Conservation (phyloP, 1,284 basidiomycete genomes). For the Ustilago hordei region DNA sequence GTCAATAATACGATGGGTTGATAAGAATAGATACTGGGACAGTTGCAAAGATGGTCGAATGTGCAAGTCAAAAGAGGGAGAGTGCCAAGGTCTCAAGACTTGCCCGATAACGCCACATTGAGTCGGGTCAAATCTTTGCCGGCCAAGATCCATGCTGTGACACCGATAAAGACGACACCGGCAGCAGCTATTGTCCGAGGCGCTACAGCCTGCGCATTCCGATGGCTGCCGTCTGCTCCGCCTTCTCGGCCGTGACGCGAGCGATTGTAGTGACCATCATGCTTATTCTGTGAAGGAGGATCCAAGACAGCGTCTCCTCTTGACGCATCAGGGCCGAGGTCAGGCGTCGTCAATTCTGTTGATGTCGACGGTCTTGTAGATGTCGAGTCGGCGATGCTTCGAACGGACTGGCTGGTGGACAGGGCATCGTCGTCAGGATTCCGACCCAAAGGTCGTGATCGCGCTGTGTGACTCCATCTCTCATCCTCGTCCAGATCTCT, state of each 20-base stretch:
- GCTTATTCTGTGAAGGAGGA: conserved; percentile 15
- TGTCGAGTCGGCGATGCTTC: conserved; percentile 51
- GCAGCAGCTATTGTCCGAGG: conserved; percentile 44
- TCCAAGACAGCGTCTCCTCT: conserved; percentile 23
- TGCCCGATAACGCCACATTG: conserved; percentile 27
- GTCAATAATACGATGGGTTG: background rate
- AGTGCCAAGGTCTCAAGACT: conserved; percentile 15
- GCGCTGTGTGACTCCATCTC: conserved; percentile 23
- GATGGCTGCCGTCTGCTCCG: conserved; percentile 6
- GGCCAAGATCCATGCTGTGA: conserved; percentile 53
- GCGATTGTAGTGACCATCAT: conserved; percentile 16
- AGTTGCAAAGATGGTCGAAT: background rate
- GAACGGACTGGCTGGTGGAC: conserved; percentile 42
- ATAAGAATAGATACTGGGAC: background rate
- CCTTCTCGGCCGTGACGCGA: conserved; percentile 25
- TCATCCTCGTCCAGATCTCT: conserved; percentile 38
- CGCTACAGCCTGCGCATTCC: conserved; percentile 20
- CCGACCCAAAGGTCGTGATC: conserved; percentile 18
- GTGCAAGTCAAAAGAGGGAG: background rate
- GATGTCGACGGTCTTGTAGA: conserved; percentile 47
- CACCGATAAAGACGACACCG: conserved; percentile 48
- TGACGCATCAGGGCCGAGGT: conserved; percentile 24
- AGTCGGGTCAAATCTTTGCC: conserved; percentile 40
- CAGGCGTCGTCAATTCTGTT: conserved; percentile 48
- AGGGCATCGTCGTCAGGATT: conserved; percentile 40